A percentile compares a stretch with the other conserved stretches of the same genome.
Conservation (phyloP, 2,329 filamentous ascomycete species). For the Colletotrichum chrysophilum region DNA sequence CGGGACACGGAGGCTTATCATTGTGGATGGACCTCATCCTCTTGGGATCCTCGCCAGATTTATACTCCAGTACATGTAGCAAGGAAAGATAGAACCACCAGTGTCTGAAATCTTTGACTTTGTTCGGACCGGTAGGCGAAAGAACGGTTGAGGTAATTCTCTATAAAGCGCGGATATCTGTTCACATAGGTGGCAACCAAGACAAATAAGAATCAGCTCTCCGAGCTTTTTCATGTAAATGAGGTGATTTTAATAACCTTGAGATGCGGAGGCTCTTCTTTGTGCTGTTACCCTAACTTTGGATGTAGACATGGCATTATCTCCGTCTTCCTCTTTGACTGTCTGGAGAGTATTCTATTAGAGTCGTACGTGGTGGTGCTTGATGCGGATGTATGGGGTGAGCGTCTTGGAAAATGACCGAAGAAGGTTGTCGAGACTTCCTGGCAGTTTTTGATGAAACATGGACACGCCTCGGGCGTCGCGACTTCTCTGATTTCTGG, state of each 20-base stretch:
- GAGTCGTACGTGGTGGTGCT: background rate
- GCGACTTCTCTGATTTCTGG: rapidly evolving
- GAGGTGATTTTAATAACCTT: rapidly evolving
- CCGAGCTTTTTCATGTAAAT: background rate
- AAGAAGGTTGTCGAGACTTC: rapidly evolving
- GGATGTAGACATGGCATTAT: background rate
- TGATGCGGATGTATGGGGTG: rapidly evolving
- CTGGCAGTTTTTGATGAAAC: background rate
- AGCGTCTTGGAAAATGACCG: background rate
- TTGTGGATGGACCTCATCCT: too few relatives aligned
- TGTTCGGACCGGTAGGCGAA: background rate
- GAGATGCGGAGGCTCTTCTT: background rate
- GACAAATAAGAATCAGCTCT: background rate
- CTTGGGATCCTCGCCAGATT: too few relatives aligned
- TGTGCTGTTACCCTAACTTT: rapidly evolving
- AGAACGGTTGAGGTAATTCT: rapidly evolving
- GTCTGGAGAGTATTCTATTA: background rate
- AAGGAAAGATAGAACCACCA: too few relatives aligned
- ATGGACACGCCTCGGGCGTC: rapidly evolving
- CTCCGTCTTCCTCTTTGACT: background rate
- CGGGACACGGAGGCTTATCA: too few relatives aligned
- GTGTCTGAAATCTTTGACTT: too few relatives aligned
- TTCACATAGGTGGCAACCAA: background rate
- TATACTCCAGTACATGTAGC: too few relatives aligned
- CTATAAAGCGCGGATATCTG: background rate